These are phyloP conservation scores for Suhomyces choctaworum DNA, from an alignment of 1,139 yeast genomes.

Conservation along the genomic window DNA sequence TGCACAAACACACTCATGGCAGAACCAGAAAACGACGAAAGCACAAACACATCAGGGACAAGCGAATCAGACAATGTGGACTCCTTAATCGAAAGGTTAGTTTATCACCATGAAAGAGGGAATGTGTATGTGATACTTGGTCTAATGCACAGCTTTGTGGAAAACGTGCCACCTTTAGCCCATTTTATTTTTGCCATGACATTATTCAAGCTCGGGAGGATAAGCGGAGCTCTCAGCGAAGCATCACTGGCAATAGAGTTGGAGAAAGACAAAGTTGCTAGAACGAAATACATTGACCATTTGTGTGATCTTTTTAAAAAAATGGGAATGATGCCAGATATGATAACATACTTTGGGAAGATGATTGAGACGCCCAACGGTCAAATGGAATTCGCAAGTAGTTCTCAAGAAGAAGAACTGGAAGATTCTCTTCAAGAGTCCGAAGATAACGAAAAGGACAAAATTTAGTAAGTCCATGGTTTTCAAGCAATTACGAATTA, in stretches of 20 bases:
- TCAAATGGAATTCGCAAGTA: too few species aligned
- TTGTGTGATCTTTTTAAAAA: constrained; percentile 20
- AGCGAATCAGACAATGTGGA: neutral
- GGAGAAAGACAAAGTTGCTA: constrained; percentile 18
- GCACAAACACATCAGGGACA: neutral
- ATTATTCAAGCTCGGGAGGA: constrained; percentile 28
- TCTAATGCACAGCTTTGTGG: constrained; percentile 13
- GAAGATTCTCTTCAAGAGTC: too few species aligned
- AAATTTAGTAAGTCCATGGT: too few species aligned
- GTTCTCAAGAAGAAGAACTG: too few species aligned
- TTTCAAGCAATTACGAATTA: too few species aligned
- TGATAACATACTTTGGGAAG: constrained; percentile 15
- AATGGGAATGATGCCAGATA: constrained; percentile 17
- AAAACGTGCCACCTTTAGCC: constrained; percentile 11
- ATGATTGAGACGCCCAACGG: constrained; percentile 16
- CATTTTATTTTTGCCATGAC: constrained; percentile 23
- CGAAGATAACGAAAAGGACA: too few species aligned
- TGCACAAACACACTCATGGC: constrained; percentile 3
- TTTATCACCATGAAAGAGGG: constrained; percentile 13
- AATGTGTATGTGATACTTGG: constrained; percentile 18
- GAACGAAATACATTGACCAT: constrained; percentile 20
- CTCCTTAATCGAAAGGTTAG: neutral
- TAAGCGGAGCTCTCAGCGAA: constrained; percentile 28
- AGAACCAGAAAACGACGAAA: neutral
- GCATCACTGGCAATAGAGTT: constrained; percentile 30